Evolutionary conservation across 2,329 filamentous ascomycete species (phyloP).

Genomic region (Pseudogymnoascus sp.): DNA sequence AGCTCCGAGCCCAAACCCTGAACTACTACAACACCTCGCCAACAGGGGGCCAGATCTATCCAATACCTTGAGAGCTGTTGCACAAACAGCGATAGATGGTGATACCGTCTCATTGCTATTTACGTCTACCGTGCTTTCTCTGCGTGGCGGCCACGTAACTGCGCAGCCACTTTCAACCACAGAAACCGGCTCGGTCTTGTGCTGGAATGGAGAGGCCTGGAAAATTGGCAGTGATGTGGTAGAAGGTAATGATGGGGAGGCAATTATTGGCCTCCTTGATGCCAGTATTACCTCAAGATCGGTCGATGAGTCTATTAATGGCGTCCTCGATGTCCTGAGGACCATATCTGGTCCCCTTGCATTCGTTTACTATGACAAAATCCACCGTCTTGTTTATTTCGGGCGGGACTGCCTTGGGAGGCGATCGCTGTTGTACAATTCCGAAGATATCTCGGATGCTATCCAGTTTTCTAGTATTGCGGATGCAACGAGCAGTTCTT

Average conservation of each 20-base stretch:
- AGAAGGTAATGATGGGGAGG: slow-evolving; percentile 67
- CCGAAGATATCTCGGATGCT: slow-evolving; percentile 32
- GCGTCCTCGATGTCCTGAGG: slow-evolving; percentile 46
- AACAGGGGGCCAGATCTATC: slow-evolving; percentile 50
- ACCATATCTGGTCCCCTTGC: slow-evolving; percentile 76
- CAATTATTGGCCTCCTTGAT: slow-evolving; percentile 55
- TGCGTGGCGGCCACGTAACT: slow-evolving; percentile 68
- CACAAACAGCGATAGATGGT: slow-evolving; percentile 16
- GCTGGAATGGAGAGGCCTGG: slow-evolving; percentile 99
- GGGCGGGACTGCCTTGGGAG: slow-evolving; percentile 82
- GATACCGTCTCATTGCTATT: slow-evolving; percentile 48
- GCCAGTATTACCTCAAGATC: slow-evolving; percentile 19
- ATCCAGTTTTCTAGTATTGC: slow-evolving; percentile 66
- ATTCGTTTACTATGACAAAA: slow-evolving; percentile 71
- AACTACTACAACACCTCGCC: slow-evolving; percentile 39
- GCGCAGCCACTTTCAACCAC: slow-evolving; percentile 63
- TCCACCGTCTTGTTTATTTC: slow-evolving; percentile 59
- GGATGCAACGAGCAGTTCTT: slow-evolving; percentile 44
- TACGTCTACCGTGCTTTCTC: slow-evolving; percentile 77
- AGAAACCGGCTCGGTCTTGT: slow-evolving; percentile 57
- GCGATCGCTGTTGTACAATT: slow-evolving; percentile 64
- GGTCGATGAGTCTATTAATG: slow-evolving; percentile 22
- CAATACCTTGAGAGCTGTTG: background rate
- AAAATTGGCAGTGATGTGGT: slow-evolving; percentile 52
- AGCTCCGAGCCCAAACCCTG: slow-evolving; percentile 26